phyloP scores from a whole-genome alignment of 371 early-diverging fungal species.

The Rhizopus sp. region DNA sequence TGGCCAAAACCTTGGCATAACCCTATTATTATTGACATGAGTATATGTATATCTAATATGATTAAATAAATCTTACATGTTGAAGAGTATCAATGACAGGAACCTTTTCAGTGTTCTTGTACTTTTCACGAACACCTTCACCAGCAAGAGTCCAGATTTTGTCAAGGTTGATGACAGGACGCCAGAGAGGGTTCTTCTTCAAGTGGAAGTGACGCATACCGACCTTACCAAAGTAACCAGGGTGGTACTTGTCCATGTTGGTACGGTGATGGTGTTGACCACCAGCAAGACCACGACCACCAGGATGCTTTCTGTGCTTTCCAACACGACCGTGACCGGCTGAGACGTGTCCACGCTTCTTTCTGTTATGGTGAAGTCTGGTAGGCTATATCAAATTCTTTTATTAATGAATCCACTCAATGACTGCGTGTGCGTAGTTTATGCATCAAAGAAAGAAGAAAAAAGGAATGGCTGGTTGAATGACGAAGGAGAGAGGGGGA shows the following conservation, averaged over 20 bases:
- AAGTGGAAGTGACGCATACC: constrained; percentile 99
- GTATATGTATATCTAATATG: background rate
- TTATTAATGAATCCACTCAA: background rate
- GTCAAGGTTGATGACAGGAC: constrained; percentile 92
- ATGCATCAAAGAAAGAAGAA: background rate
- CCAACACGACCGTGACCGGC: constrained; percentile 95
- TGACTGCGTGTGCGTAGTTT: background rate
- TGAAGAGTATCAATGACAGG: constrained; percentile 93
- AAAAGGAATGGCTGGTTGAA: constrained; percentile 1
- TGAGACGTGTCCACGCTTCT: constrained; percentile 92
- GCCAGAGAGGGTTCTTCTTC: constrained; percentile 90
- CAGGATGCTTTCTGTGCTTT: constrained; percentile 99
- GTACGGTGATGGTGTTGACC: constrained; percentile 99
- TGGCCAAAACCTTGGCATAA: constrained; percentile 97
- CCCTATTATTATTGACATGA: constrained; percentile 53
- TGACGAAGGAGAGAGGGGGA: background rate
- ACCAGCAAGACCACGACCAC: constrained; percentile 99
- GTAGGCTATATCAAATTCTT: constrained; percentile 65
- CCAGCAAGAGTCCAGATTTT: constrained; percentile 94
- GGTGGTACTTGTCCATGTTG: constrained; percentile 99
- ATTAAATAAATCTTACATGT: constrained; percentile 47
- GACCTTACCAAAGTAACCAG: constrained; percentile 99
- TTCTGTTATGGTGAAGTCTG: constrained; percentile 83
- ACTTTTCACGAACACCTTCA: constrained; percentile 86
- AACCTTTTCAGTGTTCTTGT: constrained; percentile 87